A percentile compares a stretch with the other conserved stretches of the same genome.
phyloP scores from a whole-genome alignment of 164 flowering plant genomes.

The Annona squamosa region DNA sequence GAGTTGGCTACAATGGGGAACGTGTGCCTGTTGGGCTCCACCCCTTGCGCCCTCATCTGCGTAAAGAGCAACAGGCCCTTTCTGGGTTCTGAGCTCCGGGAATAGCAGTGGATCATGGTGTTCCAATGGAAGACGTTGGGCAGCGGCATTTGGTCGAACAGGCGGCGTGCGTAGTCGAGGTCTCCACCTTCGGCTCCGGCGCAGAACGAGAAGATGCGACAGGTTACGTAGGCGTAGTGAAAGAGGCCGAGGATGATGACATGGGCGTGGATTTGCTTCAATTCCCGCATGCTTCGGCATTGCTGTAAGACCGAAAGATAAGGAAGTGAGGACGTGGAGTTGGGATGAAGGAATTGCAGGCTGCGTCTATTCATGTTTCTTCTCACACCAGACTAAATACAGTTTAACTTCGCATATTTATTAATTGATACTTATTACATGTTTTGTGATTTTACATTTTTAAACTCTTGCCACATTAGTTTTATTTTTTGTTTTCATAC shows the following conservation, averaged over 20 bases:
- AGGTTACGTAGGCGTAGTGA: conserved; percentile 9
- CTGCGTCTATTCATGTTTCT: not conserved
- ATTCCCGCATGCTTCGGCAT: conserved; percentile 6
- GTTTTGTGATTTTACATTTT: too few relatives aligned
- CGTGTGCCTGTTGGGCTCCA: conserved; percentile 11
- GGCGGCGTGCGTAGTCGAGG: conserved; percentile 3
- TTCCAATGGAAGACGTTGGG: conserved; percentile 19
- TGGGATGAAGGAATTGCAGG: not conserved
- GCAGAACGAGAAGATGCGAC: conserved; percentile 10
- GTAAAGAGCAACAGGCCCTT: conserved; percentile 8
- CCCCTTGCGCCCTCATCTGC: conserved; percentile 8
- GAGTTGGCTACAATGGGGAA: conserved; percentile 11
- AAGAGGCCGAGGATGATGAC: conserved; percentile 8
- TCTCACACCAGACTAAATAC: not conserved
- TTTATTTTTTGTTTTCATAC: too few relatives aligned
- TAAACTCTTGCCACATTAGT: too few relatives aligned
- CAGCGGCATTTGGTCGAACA: conserved; percentile 6
- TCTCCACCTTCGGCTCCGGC: conserved; percentile 2
- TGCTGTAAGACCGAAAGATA: conserved; percentile 8
- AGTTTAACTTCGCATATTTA: too few relatives aligned
- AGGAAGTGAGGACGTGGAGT: not conserved
- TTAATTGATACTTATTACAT: too few relatives aligned
- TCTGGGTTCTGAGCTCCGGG: conserved; percentile 4
- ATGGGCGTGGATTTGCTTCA: conserved; percentile 17
- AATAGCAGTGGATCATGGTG: conserved; percentile 13